Base-by-base conservation (phyloP, 805 yeast genomes). In the Kuraishia piskuri region DNA sequence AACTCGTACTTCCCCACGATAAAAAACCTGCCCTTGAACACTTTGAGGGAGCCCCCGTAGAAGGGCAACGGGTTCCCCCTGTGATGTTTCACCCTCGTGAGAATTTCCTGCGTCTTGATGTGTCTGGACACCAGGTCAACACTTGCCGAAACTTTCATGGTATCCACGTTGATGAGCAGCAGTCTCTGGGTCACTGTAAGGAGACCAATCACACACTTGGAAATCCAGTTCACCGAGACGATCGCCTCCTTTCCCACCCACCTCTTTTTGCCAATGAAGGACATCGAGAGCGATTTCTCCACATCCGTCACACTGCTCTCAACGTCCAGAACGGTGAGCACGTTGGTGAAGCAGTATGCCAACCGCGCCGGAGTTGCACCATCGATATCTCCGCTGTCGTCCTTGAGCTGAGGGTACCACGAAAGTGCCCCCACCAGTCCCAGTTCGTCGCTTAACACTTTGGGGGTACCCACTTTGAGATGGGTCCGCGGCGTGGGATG, bases 321-420 rank as follows among this genome's bases (percentile, higher is more conserved):
- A 2, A 84, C 65, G 53, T 83, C 85, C 8, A 84, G 58, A 1
- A 88, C 61, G 0, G 83, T 80, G 52, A 88, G 59, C 7, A 74
- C 71, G 55, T 83, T 81, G n/a, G 80, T 72, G 86, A 90, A 86
- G 44, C 87, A 73, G 57, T 83, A 87, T 0, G 87, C 91, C 46
- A 88, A 64, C 17, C 40, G 40, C 14, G 40, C 40, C 3, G 40
- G 40, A 31, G 40, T 31, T 55, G 75, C 68, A 0, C 89, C 79
- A 0, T 67, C 59, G 61, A 59, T 59, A 62, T 46, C 53, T n/a
- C 54, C 50, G 7, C 66, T 60, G 25, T 61, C 62, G 17, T 53
- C 55, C 9, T 60, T 60, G 2, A 71, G 66, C 10, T 76, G 77
- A 0, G 94, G 94, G 58, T 72, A 83, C 94, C 92, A 86, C 17